phyloP scores from a whole-genome alignment of 202 grass and related monocot genomes.

The Schoenoplectus tabernaemontani region DNA sequence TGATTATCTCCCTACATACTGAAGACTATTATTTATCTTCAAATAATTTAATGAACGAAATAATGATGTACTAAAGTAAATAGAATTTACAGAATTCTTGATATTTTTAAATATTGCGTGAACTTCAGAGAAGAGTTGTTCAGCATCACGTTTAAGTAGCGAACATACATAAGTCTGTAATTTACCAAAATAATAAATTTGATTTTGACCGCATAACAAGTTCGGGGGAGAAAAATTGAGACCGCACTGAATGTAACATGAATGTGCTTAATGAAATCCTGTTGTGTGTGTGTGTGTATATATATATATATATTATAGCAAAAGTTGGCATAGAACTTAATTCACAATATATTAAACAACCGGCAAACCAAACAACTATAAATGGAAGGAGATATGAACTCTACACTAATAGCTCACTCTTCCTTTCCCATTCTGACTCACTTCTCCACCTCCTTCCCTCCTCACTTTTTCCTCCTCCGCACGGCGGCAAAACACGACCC shows the following conservation, averaged over 20 bases:
- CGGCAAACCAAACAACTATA: background rate
- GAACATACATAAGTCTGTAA: too few relatives aligned
- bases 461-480: constrained; percentile 62
- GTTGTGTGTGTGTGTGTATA: too few relatives aligned
- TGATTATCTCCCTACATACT: too few relatives aligned
- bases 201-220: background rate
- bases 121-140: too few relatives aligned
- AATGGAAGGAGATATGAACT: background rate
- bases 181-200: too few relatives aligned
- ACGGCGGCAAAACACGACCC: constrained; percentile 84
- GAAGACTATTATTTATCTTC: too few relatives aligned
- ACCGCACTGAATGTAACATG: background rate
- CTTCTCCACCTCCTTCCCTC: constrained; percentile 27
- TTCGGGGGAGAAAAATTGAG: background rate
- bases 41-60: too few relatives aligned
- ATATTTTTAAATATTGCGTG: too few relatives aligned
- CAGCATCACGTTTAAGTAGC: too few relatives aligned
- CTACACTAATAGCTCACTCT: constrained; percentile 18
- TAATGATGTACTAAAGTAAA: too few relatives aligned
- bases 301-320: background rate
- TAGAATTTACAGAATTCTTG: too few relatives aligned
- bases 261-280: background rate
- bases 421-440: constrained; percentile 7
- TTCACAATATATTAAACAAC: background rate
- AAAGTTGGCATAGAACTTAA: background rate